Evolutionary conservation across 768 basidiomycete species (phyloP), one percentile per base, ranked within the genome.

Genomic region (Cyclocybe cylindracea): DNA sequence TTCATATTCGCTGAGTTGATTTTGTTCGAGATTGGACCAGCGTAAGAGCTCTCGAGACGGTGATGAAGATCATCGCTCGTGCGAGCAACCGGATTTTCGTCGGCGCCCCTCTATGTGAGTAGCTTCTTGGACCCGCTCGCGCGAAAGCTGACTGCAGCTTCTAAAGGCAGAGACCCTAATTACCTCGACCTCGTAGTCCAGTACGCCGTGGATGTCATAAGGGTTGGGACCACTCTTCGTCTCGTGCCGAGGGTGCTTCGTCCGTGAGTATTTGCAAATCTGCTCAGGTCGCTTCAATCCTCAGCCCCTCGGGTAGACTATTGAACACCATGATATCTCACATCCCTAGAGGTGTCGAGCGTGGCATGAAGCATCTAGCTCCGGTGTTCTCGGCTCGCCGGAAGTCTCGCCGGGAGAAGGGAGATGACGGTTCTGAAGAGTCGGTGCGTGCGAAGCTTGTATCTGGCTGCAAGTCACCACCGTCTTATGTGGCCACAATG

Each of bases 61-160:
- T 66, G 34, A 65, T 61, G 61, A 43, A 68, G 34, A 66, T 75
- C 19, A 64, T 74, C 13, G 61, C 58, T 36, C 55, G 75, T 10
- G 63, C 70, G 11, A 73, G 66, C 52, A 77, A 75, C 54, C 65
- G 78, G 1, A 55, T 75, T 13, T 77, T 79, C 49, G 71, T 81
- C 37, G 78, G 76, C 1, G 53, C 72, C 1, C 76, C 78, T 0
- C 52, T 77, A 7, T 79, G 77, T 78, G 49, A 43, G 70, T 32
- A 24, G 2, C 2, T 24, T 24, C 24, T 24, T 24, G 4, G 24
- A 24, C 24, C 24, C 5, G 24, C 24, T 5, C 4, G 24, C 24
- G 24, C 11, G 9, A 31, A 39, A n/a, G 6, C 13, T 16, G 18
- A 5, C 13, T 13, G 11, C n/a, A 18, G 4, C 4, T 7, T 37